phyloP scores from a whole-genome alignment of 805 yeast genomes.

The Ogataea nakhonphanomensis region DNA sequence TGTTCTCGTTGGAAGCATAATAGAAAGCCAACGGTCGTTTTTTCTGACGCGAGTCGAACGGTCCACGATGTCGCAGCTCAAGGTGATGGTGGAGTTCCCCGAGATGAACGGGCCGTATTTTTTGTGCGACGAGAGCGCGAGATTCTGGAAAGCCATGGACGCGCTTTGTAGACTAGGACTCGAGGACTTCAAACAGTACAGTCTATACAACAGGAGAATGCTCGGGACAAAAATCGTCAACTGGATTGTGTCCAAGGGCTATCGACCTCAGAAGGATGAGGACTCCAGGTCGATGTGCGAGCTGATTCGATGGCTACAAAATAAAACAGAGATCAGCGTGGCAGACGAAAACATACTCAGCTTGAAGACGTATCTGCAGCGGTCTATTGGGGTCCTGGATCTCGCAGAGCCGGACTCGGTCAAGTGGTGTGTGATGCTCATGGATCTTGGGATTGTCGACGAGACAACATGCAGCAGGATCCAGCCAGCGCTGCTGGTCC shows the following conservation, averaged over 20 bases:
- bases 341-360: neutral
- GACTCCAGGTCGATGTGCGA: neutral
- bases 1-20: neutral
- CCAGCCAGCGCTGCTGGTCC: neutral
- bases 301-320: neutral
- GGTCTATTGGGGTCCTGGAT: neutral
- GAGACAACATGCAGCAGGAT: neutral
- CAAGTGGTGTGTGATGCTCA: conserved; percentile 1
- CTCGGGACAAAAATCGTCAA: conserved; percentile 34
- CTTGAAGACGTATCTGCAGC: neutral
- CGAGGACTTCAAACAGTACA: conserved; percentile 20
- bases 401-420: neutral
- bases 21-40: neutral
- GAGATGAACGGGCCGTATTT: conserved; percentile 59
- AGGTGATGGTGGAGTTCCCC: conserved; percentile 48
- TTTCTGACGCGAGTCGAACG: neutral
- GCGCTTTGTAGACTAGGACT: conserved; percentile 36
- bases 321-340: neutral
- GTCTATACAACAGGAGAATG: conserved; percentile 18
- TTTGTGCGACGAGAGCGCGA: conserved; percentile 44
- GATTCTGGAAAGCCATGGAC: conserved; percentile 51
- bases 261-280: neutral
- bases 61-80: conserved; percentile 41
- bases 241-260: conserved; percentile 49
- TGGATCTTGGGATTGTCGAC: neutral